Conservation (phyloP, 2,329 filamentous ascomycete species). For the Fusarium setosum region DNA sequence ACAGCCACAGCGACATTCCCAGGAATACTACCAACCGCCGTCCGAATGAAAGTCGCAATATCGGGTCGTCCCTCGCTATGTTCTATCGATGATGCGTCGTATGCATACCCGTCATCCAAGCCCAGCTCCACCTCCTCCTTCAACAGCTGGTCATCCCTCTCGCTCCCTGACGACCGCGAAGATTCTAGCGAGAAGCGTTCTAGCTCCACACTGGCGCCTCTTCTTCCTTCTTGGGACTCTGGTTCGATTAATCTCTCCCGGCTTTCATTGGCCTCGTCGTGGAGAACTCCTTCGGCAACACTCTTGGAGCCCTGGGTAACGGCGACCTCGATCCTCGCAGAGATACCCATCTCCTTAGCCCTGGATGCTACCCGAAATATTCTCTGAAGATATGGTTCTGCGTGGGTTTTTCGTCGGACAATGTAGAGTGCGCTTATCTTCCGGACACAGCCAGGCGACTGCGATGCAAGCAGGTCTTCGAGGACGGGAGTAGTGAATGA, state of each 20-base stretch:
- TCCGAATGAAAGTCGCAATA: conserved; percentile 33
- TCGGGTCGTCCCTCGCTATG: conserved; percentile 40
- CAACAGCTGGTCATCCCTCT: conserved; percentile 33
- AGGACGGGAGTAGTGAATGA: conserved; percentile 40
- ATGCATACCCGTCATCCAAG: conserved; percentile 20
- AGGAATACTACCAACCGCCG: conserved; percentile 22
- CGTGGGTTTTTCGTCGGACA: conserved; percentile 32
- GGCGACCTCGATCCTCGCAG: conserved; percentile 36
- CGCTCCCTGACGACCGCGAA: conserved; percentile 19
- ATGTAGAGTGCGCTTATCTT: conserved; percentile 38
- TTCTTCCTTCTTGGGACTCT: background rate
- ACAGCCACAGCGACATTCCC: conserved; percentile 37
- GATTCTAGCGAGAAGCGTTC: conserved; percentile 41
- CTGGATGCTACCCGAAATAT: conserved; percentile 23
- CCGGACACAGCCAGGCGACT: conserved; percentile 34
- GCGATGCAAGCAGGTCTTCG: conserved; percentile 31
- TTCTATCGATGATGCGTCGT: conserved; percentile 24
- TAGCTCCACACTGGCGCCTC: conserved; percentile 30
- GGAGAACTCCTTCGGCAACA: background rate
- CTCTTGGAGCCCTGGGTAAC: conserved; percentile 22
- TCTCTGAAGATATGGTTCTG: conserved; percentile 31
- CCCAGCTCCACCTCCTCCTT: conserved; percentile 41
- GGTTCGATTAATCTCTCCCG: conserved; percentile 36
- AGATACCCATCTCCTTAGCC: conserved; percentile 39
- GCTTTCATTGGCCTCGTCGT: conserved; percentile 29